Evolutionary conservation across 2,329 filamentous ascomycete genomes (phyloP), one percentile per base, ranked within the genome.

Genomic region (Plectosphaerella plurivora): DNA sequence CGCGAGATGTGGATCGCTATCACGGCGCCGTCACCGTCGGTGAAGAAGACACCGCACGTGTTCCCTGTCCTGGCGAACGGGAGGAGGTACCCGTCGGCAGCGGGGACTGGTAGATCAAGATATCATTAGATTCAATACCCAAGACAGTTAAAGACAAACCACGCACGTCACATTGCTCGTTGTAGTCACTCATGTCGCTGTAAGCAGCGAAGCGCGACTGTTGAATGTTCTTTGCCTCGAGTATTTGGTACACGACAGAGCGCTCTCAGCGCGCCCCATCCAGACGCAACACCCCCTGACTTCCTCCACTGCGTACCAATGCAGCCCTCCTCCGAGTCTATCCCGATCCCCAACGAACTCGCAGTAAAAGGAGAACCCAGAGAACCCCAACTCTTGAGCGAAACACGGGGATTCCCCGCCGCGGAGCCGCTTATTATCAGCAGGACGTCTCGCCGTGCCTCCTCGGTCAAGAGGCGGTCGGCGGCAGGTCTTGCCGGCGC

Each of bases 1-100:
- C 77, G 82, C 61, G 91, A 97, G 65, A 87, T 97, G 67, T 99
- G 95, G 94, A 76, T 80, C 44, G 80, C 82, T 39, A 72, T 94
- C 51, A 87, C 81, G 55, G 72, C 71, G 28, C 64, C 79, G 47
- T 63, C 71, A 28, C 72, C 73, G 8, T 66, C 22, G n/a, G 15
- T 65, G 72, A 81, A 72, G 53, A 73, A 73, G 57, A 67, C 70
- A 16, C 41, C 16, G 16, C 41, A 44, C n/a, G 16, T 18, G 4
- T 67, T 74, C 42, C 66, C 69, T 10, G 68, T 63, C 12, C 54
- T 70, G 41, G 55, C 64, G 24, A 69, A 67, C 42, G 66, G 67
- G 47, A 61, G 54, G 41, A 53, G 57, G 25, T 57, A 57, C 42
- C 57, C 55, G 8, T 39, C 50, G 3, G 51, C 4, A 51, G 55